Evolutionary conservation across 1,139 yeast species (phyloP), one percentile per base, ranked within the genome.

Genomic region (Pichia sp.): DNA sequence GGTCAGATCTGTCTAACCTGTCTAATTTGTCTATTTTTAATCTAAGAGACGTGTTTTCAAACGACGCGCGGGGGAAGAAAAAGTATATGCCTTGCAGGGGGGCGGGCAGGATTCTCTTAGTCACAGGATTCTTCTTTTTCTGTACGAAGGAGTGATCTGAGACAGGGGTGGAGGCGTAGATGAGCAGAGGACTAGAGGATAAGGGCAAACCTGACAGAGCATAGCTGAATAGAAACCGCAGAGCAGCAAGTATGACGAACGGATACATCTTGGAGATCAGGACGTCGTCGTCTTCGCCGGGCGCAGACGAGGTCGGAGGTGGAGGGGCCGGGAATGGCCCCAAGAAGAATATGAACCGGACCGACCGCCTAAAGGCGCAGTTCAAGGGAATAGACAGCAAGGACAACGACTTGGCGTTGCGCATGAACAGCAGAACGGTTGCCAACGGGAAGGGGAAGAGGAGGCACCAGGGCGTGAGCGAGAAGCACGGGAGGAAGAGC

Each of bases 231-330:
- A 14, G 16, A 14, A 8, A 14, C 14, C 14, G 4, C 40, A 36
- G 40, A 31, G 12, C 40, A 31, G 12, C 40, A 36, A 36, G 40
- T 14, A 36, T 49, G 54, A 33, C 46, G 27, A 36, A 17, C 16
- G 48, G 45, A 34, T 51, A 54, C 31, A 48, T 54, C 17, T 34
- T 54, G 16, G 56, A 54, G 20, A 40, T 54, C 12, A 46, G 34
- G 29, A 48, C 56, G 24, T 53, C 56, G 10, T 43, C 49, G 24
- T 36, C 49, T 10, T 27, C 45, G 40, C 40, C 40, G 16, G 40
- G 40, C 40, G 3, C 40, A 6, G 40, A 14, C 16, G 40, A 36
- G 40, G 7, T 36, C 16, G 40, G 40, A 12, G 17, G 7, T 12
- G 40, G 10, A 16, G 16, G 40, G 16, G 40, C n/a, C 24, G 24